Conservation (phyloP, 2,329 filamentous ascomycete species). For the Apiospora rasikravindrae region DNA sequence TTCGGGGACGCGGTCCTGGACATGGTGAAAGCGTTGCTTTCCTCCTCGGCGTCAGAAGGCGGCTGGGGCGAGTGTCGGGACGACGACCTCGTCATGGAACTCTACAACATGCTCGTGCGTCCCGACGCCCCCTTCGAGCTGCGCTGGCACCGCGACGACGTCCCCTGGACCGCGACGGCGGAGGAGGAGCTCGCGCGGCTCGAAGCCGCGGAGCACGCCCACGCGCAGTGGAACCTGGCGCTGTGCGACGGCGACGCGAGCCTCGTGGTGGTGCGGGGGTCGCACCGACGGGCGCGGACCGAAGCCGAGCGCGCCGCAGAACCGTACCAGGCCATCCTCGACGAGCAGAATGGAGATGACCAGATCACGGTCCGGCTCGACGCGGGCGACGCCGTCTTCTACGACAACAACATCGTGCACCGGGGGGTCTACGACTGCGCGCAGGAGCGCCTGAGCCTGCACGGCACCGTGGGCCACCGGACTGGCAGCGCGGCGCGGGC, state of each 20-base stretch:
- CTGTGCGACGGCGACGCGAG: slow-evolving; percentile 72
- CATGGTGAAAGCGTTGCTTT: slow-evolving; percentile 69
- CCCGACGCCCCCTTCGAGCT: slow-evolving; percentile 75
- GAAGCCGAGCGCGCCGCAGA: slow-evolving; percentile 69
- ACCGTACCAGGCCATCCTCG: slow-evolving; percentile 66
- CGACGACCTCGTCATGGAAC: slow-evolving; percentile 79
- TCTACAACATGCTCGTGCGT: slow-evolving; percentile 84
- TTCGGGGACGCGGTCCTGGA: slow-evolving; percentile 70
- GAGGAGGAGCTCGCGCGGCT: slow-evolving; percentile 72
- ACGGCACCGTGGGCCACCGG: slow-evolving; percentile 72
- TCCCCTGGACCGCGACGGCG: slow-evolving; percentile 66
- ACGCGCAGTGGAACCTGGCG: slow-evolving; percentile 88
- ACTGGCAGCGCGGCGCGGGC: slow-evolving; percentile 61
- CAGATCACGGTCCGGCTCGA: slow-evolving; percentile 70
- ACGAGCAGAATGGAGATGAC: slow-evolving; percentile 40
- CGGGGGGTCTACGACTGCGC: slow-evolving; percentile 66
- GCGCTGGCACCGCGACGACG: slow-evolving; percentile 86
- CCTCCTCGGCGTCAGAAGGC: neutral
- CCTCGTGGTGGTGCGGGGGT: slow-evolving; percentile 78
- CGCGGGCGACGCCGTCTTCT: slow-evolving; percentile 83
- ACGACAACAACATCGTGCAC: slow-evolving; percentile 88
- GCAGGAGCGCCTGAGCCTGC: slow-evolving; percentile 71
- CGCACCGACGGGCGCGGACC: slow-evolving; percentile 74
- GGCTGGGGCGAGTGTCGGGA: slow-evolving; percentile 45
- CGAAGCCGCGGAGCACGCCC: slow-evolving; percentile 61